phyloP scores from a whole-genome alignment of 2,329 filamentous ascomycete genomes.

The Arthrocladium fulminans region DNA sequence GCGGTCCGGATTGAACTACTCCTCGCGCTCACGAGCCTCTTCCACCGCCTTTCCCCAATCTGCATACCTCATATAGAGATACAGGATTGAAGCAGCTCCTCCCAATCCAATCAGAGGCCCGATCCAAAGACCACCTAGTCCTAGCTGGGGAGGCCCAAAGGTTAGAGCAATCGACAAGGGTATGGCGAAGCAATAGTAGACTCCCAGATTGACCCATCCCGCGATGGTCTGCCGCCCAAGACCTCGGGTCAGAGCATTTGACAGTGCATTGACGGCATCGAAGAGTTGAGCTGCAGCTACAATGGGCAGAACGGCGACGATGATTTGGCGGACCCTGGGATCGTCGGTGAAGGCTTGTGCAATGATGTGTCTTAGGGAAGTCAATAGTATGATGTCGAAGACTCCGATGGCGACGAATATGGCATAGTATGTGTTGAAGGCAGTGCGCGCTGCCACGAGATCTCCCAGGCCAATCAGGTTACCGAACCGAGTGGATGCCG shows the following conservation, averaged over 20 bases:
- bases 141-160: constrained; percentile 59
- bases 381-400: constrained; percentile 60
- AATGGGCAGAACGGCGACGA: constrained; percentile 58
- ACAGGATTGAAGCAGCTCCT: constrained; percentile 68
- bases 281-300: constrained; percentile 74
- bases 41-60: constrained; percentile 45
- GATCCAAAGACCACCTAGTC: constrained; percentile 63
- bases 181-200: constrained; percentile 69
- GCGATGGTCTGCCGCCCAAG: constrained; percentile 73
- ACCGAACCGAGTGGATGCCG: constrained; percentile 68
- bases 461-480: constrained; percentile 76
- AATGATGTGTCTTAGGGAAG: constrained; percentile 55
- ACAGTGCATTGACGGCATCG: constrained; percentile 62
- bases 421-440: constrained; percentile 58
- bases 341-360: constrained; percentile 62
- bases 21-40: constrained; percentile 32
- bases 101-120: constrained; percentile 58
- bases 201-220: constrained; percentile 67
- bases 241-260: constrained; percentile 67
- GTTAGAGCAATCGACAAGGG: constrained; percentile 63
- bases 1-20: constrained; percentile 11
- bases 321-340: constrained; percentile 51
- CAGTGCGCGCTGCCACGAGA: constrained; percentile 62
- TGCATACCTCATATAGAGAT: constrained; percentile 50
- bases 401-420: constrained; percentile 56